Conservation (phyloP, 1,284 basidiomycete genomes). For the Ustilago crameri region DNA sequence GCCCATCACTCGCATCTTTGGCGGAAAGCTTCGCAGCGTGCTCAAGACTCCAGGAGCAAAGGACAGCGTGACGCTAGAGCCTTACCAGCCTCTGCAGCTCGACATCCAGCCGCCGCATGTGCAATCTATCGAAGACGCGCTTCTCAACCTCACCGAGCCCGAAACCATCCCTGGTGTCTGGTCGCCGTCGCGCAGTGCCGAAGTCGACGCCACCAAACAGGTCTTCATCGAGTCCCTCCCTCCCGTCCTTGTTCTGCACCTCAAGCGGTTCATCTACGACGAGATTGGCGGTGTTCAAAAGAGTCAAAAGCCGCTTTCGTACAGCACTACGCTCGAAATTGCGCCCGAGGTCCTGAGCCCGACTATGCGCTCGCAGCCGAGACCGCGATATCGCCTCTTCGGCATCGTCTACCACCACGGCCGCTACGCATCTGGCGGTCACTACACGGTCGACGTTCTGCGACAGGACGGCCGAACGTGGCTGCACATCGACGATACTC, state of each 20-base stretch:
- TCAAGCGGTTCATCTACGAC: slow-evolving; percentile 94
- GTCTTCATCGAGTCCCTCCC: slow-evolving; percentile 87
- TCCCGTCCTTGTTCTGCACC: slow-evolving; percentile 85
- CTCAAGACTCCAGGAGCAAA: slow-evolving; percentile 81
- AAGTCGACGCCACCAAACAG: slow-evolving; percentile 86
- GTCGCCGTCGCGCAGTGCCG: slow-evolving; percentile 61
- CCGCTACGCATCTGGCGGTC: slow-evolving; percentile 86
- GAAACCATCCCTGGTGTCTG: slow-evolving; percentile 82
- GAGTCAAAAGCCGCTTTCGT: slow-evolving; percentile 82
- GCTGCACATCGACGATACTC: slow-evolving; percentile 93
- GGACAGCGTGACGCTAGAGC: slow-evolving; percentile 89
- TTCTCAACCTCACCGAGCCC: slow-evolving; percentile 81
- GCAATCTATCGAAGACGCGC: slow-evolving; percentile 83
- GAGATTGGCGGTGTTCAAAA: slow-evolving; percentile 85
- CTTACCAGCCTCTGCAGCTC: slow-evolving; percentile 87
- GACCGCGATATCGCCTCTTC: slow-evolving; percentile 82
- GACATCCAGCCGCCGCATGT: slow-evolving; percentile 83
- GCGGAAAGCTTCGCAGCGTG: slow-evolving; percentile 90
- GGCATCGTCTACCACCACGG: slow-evolving; percentile 96
- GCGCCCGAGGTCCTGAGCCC: slow-evolving; percentile 65
- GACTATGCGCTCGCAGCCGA: slow-evolving; percentile 63
- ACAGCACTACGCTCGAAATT: slow-evolving; percentile 82
- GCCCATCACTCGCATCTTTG: slow-evolving; percentile 90
- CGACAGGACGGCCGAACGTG: slow-evolving; percentile 80
- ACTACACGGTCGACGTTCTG: slow-evolving; percentile 92